Evolutionary conservation across 169 alveolate species (phyloP), one percentile per base, ranked within the genome.

Genomic region (Plasmodium cynomolgi): DNA sequence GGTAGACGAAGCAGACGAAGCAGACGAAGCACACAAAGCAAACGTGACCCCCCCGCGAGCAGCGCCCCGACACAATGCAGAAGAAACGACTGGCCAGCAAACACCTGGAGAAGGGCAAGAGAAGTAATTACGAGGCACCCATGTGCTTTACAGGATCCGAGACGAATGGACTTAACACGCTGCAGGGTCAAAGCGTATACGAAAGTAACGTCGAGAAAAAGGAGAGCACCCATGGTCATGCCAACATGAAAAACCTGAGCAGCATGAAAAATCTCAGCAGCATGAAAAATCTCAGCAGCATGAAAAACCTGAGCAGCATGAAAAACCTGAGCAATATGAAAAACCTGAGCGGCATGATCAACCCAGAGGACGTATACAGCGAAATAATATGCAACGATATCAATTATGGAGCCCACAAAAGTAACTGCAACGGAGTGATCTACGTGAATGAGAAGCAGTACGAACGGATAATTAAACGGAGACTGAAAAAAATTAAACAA

Each of bases 371-470:
- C 58, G 2, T 62, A 8, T 62, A 62, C 33, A 62, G 15, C 3
- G 75, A 62, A 62, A 47, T 74, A 29, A n/a, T 74, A 26, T 74
- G 72, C 20, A 85, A 73, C 34, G 75, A 50, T 3, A 34, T 13
- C 37, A 17, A 47, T 3, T 39, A n/a, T 85, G 56, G 20, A 44
- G 20, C 11, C 17, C 72, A 68, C 26, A 47, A 31, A 44, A 31
- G 37, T 73, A 29, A 13, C n/a, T 37, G 82, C n/a, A 56, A 88
- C 82, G 82, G 84, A 5, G 39, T 91, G 41, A 44, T 91, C n/a
- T 91, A 81, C 54, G 95, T 91, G 23, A 91, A 91, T n/a, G 95
- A 91, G n/a, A 81, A 91, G 75, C 95, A 91, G 47, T 91, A 91
- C 83, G 95, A 91, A 34, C 33, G 92, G 47, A 91, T 91, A 29